phyloP scores from a whole-genome alignment of 2,329 filamentous ascomycete genomes.

The Cladorrhinum sp. region DNA sequence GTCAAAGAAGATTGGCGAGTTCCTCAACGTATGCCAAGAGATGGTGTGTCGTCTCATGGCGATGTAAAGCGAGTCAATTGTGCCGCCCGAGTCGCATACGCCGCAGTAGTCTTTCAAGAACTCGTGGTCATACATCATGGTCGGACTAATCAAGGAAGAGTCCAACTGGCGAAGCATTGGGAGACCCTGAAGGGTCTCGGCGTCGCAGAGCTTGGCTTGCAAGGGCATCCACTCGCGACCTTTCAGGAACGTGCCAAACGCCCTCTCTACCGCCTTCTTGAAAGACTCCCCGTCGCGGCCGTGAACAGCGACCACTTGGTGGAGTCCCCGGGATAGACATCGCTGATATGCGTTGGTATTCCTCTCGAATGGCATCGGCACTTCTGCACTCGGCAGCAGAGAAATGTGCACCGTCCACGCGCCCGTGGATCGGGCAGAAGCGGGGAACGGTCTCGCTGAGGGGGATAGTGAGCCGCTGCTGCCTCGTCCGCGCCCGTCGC shows the following conservation, averaged over 20 bases:
- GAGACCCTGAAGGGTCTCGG: slow-evolving; percentile 51
- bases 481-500: slow-evolving; percentile 22
- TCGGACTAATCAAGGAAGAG: slow-evolving; percentile 37
- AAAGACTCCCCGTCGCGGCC: slow-evolving; percentile 51
- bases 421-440: slow-evolving; percentile 31
- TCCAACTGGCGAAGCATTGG: slow-evolving; percentile 59
- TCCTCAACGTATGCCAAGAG: slow-evolving; percentile 53
- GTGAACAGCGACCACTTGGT: slow-evolving; percentile 54
- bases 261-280: slow-evolving; percentile 43
- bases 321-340: slow-evolving; percentile 58
- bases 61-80: slow-evolving; percentile 59
- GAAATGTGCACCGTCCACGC: slow-evolving; percentile 60
- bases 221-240: slow-evolving; percentile 56
- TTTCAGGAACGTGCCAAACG: slow-evolving; percentile 49
- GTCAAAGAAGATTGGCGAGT: slow-evolving; percentile 46
- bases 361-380: slow-evolving; percentile 60
- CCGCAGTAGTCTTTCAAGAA: slow-evolving; percentile 55
- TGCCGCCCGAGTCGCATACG: slow-evolving; percentile 52
- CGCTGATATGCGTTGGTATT: slow-evolving; percentile 60
- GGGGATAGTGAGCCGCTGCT: slow-evolving; percentile 19
- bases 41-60: slow-evolving; percentile 53
- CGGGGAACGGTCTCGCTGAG: slow-evolving; percentile 25
- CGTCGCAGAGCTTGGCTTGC: slow-evolving; percentile 58
- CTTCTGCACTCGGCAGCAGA: slow-evolving; percentile 51
- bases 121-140: slow-evolving; percentile 43